phyloP scores from a whole-genome alignment of 2,329 filamentous ascomycete genomes.

The Botrytis aclada region DNA sequence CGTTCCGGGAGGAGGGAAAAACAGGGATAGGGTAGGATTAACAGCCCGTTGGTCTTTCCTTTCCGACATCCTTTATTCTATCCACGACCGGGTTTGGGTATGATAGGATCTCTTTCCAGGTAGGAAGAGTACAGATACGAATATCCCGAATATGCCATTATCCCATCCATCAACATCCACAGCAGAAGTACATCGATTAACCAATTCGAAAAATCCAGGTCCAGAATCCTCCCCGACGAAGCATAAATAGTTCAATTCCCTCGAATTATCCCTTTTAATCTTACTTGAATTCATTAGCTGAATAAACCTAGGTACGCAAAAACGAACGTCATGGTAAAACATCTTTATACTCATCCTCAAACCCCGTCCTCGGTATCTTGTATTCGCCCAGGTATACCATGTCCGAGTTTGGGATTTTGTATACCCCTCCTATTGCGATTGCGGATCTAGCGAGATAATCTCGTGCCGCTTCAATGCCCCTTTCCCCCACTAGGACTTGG shows the following conservation, averaged over 20 bases:
- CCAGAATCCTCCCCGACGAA: not conserved
- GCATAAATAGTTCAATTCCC: fast-evolving
- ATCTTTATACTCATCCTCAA: not conserved
- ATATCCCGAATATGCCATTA: not conserved
- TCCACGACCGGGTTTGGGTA: fast-evolving
- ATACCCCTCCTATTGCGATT: not conserved
- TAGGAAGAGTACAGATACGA: not conserved
- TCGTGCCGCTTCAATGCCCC: not conserved
- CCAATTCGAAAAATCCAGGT: not conserved
- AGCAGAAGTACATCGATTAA: no score
- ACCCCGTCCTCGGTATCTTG: not conserved
- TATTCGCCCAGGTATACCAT: not conserved
- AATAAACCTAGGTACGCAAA: not conserved
- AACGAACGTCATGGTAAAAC: not conserved
- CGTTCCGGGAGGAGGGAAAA: no score
- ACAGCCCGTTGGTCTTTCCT: fast-evolving
- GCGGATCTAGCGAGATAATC: not conserved
- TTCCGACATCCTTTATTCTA: not conserved
- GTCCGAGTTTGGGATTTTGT: not conserved
- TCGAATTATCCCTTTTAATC: fast-evolving
- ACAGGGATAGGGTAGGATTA: not conserved
- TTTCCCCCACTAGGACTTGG: not conserved
- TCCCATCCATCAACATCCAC: not conserved
- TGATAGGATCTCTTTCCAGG: fast-evolving
- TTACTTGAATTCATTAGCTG: not conserved